Base-by-base conservation (phyloP, 1,284 basidiomycete species). In the Singerocomus rubriflavus region DNA sequence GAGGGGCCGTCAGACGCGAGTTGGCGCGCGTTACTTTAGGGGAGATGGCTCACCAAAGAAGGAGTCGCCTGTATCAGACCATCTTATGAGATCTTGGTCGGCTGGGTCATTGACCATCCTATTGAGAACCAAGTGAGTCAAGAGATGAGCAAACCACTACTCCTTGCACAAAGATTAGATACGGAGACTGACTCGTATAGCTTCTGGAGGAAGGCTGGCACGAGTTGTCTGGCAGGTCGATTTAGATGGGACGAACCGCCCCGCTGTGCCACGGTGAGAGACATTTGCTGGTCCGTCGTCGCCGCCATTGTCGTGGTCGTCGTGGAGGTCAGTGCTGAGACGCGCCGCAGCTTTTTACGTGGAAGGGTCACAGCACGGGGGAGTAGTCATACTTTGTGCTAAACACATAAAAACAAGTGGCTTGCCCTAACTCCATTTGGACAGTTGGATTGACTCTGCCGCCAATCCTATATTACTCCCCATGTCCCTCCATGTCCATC, bases 131-230 rank as follows among this genome's bases (percentile, higher is more conserved):
- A 46, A 54, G 33, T 33, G 48, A 42, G 16, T 34, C 30, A 6
- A 6, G 4, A 27, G 38, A 49, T 52, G 50, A 51, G 47, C 17
- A 36, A 41, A 55, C 55, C 25, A 47, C 46, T 52, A 56, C 14
- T 13, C 46, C 34, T 36, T 40, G 2, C 34, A 6, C 27, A 16
- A 32, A 55, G 62, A 65, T 68, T 46, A 62, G 67, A 69, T 60
- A 53, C 41, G 42, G 38, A 33, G 14, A 54, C 82, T 56, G 50
- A 93, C 92, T 88, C 89, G 72, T 87, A 93, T 32, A 98, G 78
- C 71, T 98, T 98, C 72, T 93, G 92, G 14, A 96, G 77, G 65
- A 98, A 98, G 0, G 91, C 89, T 0, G 93, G 91, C 2, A 93
- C 79, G 12, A 77, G 72, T 59, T 81, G 80, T 38, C 80, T 71